Percentiles rank a stretch among this genome's conserved stretches.
Evolutionary conservation across 1,284 basidiomycete species (phyloP).

Genomic region (Serendipita sp.): DNA sequence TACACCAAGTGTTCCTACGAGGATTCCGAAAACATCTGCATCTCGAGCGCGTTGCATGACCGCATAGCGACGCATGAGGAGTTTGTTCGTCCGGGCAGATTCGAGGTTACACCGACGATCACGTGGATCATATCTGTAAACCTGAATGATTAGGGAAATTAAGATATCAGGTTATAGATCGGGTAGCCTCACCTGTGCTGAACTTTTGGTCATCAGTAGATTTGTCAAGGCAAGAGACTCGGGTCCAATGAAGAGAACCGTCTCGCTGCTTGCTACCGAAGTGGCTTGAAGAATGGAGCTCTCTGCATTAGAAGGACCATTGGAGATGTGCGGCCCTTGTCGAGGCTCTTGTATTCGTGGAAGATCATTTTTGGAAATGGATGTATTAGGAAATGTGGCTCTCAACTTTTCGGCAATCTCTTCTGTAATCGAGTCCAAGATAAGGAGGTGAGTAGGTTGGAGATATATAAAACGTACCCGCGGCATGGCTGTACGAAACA

Average conservation of each 20-base stretch:
- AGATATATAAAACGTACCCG: constrained; percentile 29
- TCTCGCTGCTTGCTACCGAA: neutral
- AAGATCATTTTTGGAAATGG: constrained; percentile 11
- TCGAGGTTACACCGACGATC: constrained; percentile 37
- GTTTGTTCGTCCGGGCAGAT: constrained; percentile 55
- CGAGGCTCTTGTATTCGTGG: constrained; percentile 9
- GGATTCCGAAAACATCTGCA: constrained; percentile 87
- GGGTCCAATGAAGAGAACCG: constrained; percentile 68
- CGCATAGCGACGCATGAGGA: constrained; percentile 87
- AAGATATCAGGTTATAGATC: constrained; percentile 15
- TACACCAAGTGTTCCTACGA: constrained; percentile 90
- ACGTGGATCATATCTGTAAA: constrained; percentile 65
- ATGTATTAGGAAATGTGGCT: constrained; percentile 12
- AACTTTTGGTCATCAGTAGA: constrained; percentile 64
- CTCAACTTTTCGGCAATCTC: too few relatives aligned
- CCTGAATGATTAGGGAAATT: constrained; percentile 30
- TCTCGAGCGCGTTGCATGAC: constrained; percentile 80
- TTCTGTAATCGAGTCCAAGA: too few relatives aligned
- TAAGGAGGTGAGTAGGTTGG: neutral
- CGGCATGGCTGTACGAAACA: constrained; percentile 63
- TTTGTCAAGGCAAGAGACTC: constrained; percentile 79
- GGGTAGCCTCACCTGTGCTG: constrained; percentile 25
- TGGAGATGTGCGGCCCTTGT: constrained; percentile 16
- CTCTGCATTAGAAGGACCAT: constrained; percentile 11
- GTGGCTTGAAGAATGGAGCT: neutral